Base-by-base conservation (phyloP, 2,329 filamentous ascomycete genomes). In the Pseudonectria buxi region DNA sequence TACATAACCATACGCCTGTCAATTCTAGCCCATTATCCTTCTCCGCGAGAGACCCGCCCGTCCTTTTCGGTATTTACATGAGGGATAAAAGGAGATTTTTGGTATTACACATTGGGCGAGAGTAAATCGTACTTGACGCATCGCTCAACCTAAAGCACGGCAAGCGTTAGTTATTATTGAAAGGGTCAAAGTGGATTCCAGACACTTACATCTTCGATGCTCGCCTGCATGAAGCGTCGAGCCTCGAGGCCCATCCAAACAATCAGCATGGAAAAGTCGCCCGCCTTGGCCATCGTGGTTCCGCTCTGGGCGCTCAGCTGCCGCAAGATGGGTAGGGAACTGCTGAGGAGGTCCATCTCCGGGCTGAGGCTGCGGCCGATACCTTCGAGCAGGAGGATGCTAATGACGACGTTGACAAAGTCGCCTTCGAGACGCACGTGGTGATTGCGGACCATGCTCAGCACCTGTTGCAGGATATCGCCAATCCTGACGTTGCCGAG, bases 381-480 rank as follows among this genome's bases (percentile, higher is more conserved):
- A 6, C 92, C 92, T 58, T 98, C 92, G 2, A 98, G 71, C 3
- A 98, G 71, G 24, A 98, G 67, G 35, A 96, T 95, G 40, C 87
- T 94, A 39, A 98, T 83, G 22, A 98, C 90, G 4, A 98, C 92
- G 55, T 98, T 98, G 56, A 98, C 88, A 56, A 96, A 98, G 58
- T 98, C 92, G 7, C 92, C 92, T 61, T 98, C 92, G 33, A 98
- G 74, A 7, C 92, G 76, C 4, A 98, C 92, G 56, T 98, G 92
- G 58, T 98, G 92, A 9, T 71, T 68, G 36, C 92, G 78, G 22
- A 98, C 92, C 88, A 98, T 95, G 40, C 74, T 74, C 29, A 98
- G 69, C 0, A 96, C 92, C 50, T 94, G 77, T 53, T 92, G 88
- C 22, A 98, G 64, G 14, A 98, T 88, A 50, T 98, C 92, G 10